These are phyloP conservation scores for Ammopiptanthus mongolicus DNA, from an alignment of 306 rosid species.

Conservation along the genomic window DNA sequence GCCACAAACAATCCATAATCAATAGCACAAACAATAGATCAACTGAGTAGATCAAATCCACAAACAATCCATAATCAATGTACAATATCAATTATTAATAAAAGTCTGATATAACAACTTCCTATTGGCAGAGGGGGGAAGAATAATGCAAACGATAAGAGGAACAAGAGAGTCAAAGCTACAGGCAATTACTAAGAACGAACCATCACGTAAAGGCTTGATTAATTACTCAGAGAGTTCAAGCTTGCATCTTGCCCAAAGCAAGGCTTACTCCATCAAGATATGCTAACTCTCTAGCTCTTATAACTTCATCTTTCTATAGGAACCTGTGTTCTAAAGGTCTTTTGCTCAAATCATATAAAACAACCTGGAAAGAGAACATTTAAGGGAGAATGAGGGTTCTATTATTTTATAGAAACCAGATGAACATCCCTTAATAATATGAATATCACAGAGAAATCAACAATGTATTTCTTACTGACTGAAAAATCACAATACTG, in stretches of 20 bases:
- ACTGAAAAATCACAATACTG: constrained; percentile 34
- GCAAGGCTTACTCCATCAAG: constrained; percentile 36
- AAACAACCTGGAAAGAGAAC: constrained; percentile 44
- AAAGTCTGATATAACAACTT: neutral
- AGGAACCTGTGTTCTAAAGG: constrained; percentile 55
- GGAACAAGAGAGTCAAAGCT: neutral
- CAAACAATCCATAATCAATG: too few species aligned
- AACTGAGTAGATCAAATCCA: too few species aligned
- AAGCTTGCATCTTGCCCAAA: too few species aligned
- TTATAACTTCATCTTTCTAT: constrained; percentile 53
- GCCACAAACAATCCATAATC: too few species aligned
- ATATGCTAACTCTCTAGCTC: constrained; percentile 40
- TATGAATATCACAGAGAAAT: constrained; percentile 39
- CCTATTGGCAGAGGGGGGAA: neutral
- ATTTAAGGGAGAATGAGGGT: neutral
- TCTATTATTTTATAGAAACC: constrained; percentile 21
- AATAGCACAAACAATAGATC: too few species aligned
- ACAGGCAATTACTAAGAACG: constrained; percentile 21
- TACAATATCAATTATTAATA: too few species aligned
- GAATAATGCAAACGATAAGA: neutral
- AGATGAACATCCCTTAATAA: constrained; percentile 36
- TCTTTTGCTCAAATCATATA: constrained; percentile 54
- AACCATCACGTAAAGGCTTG: constrained; percentile 62
- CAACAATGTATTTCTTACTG: constrained; percentile 43
- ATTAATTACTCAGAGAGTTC: too few species aligned